A percentile compares a stretch with the other conserved stretches of the same genome.
Evolutionary conservation across 495 filamentous ascomycete genomes (phyloP).

Genomic region (Jackrogersella minutella): DNA sequence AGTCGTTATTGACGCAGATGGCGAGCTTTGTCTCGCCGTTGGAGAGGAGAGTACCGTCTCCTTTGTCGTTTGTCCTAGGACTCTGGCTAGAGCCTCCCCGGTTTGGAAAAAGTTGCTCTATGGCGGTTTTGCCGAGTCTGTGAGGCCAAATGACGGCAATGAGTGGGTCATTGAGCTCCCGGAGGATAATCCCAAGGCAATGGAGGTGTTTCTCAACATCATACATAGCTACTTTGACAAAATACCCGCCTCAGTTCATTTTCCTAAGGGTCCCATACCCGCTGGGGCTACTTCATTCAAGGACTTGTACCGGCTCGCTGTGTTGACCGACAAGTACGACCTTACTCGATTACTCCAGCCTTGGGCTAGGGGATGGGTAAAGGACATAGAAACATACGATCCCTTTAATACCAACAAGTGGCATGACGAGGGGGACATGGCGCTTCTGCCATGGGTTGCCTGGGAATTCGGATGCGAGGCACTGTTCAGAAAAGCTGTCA

Average conservation of each 20-base stretch:
- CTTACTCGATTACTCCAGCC: slow-evolving; percentile 19
- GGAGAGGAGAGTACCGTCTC: slow-evolving; percentile 3
- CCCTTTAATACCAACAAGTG: background rate
- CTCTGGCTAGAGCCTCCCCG: slow-evolving; percentile 25
- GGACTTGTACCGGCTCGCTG: slow-evolving; percentile 20
- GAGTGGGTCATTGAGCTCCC: slow-evolving; percentile 26
- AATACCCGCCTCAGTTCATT: background rate
- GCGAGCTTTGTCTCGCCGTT: slow-evolving; percentile 20
- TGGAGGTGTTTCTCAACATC: slow-evolving; percentile 16
- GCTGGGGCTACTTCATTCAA: background rate
- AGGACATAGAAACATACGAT: background rate
- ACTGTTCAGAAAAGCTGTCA: background rate
- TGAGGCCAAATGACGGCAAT: background rate
- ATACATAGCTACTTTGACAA: slow-evolving; percentile 15
- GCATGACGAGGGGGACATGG: background rate
- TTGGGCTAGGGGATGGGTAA: slow-evolving; percentile 13
- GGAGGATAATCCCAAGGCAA: slow-evolving; percentile 16
- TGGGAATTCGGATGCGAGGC: slow-evolving; percentile 8
- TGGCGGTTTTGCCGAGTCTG: slow-evolving; percentile 21
- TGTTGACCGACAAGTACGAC: slow-evolving; percentile 29
- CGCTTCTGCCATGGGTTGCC: slow-evolving; percentile 11
- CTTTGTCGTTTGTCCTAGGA: slow-evolving; percentile 26
- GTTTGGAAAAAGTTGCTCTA: slow-evolving; percentile 27
- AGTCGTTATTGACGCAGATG: slow-evolving; percentile 25
- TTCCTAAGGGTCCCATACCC: background rate